phyloP scores from a whole-genome alignment of 768 basidiomycete genomes.

The Amanita pallidorosea region DNA sequence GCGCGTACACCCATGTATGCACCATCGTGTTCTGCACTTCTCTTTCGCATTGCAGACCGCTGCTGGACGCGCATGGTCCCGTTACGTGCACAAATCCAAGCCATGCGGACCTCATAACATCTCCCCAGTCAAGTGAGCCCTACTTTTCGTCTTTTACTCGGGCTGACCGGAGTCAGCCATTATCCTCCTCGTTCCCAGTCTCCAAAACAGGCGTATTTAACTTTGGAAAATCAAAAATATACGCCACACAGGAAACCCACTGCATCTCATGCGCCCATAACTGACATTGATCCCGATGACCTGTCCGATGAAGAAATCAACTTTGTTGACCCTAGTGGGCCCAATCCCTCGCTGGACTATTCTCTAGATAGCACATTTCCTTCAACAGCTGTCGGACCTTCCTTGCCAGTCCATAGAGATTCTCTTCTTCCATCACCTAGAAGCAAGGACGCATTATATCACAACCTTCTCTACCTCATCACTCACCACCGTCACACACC shows the following conservation, averaged over 20 bases:
- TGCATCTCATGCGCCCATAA: background rate
- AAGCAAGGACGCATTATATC: constrained; percentile 26
- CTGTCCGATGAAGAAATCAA: constrained; percentile 15
- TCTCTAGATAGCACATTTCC: background rate
- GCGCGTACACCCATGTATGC: constrained; percentile 32
- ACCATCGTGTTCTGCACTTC: constrained; percentile 31
- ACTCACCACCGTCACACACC: constrained; percentile 18
- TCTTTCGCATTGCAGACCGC: constrained; percentile 29
- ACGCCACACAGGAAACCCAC: background rate
- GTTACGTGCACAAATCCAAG: constrained; percentile 6
- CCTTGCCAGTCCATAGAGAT: background rate
- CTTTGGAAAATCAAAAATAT: background rate
- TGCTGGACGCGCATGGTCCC: constrained; percentile 39
- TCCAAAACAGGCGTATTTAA: background rate
- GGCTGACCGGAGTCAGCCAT: background rate
- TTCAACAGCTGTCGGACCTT: background rate
- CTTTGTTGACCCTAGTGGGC: constrained; percentile 16
- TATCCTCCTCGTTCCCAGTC: background rate
- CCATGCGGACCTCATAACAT: background rate
- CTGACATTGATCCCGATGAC: constrained; percentile 12
- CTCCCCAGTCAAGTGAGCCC: background rate
- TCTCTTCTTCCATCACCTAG: constrained; percentile 13
- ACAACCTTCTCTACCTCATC: constrained; percentile 30
- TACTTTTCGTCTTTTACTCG: background rate
- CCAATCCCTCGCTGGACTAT: background rate